Conservation (phyloP, 495 filamentous ascomycete species). For the Neurospora sp. region DNA sequence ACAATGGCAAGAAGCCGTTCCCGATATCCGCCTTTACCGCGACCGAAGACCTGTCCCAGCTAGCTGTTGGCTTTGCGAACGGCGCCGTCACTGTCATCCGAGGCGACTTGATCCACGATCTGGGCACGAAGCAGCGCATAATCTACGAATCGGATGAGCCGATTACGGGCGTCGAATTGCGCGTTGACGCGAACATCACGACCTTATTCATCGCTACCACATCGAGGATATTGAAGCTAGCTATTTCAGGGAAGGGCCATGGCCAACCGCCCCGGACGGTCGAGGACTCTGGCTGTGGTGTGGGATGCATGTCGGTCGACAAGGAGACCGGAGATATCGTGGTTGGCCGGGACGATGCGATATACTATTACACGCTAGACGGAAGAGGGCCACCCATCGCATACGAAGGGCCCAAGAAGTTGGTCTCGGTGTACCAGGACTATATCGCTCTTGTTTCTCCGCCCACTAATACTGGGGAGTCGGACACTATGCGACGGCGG, state of each 20-base stretch:
- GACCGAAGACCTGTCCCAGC: constrained; percentile 76
- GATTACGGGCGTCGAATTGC: constrained; percentile 78
- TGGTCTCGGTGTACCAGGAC: constrained; percentile 70
- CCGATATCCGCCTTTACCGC: constrained; percentile 86
- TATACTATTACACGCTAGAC: constrained; percentile 83
- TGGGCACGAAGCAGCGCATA: constrained; percentile 89
- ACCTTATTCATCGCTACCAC: constrained; percentile 90
- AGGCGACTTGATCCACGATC: constrained; percentile 89
- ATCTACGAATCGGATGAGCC: constrained; percentile 97
- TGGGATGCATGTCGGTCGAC: constrained; percentile 89
- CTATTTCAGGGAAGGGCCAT: constrained; percentile 77
- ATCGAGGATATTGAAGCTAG: constrained; percentile 72
- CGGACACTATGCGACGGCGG: constrained; percentile 40
- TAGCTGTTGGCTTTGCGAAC: constrained; percentile 92
- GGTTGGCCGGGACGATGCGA: constrained; percentile 84
- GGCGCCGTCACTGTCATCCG: constrained; percentile 88
- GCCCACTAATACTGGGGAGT: constrained; percentile 41
- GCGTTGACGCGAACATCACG: constrained; percentile 50
- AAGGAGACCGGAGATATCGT: constrained; percentile 71
- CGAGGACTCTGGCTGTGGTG: constrained; percentile 78
- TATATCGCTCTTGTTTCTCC: constrained; percentile 87
- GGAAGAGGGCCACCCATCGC: constrained; percentile 80
- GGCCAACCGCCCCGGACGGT: constrained; percentile 80
- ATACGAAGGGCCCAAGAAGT: constrained; percentile 81
- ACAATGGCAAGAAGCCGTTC: constrained; percentile 88